A percentile compares a stretch with the other conserved stretches of the same genome.
Evolutionary conservation across 345 rosid species (phyloP).

Genomic region (Sonneratia caseolaris): DNA sequence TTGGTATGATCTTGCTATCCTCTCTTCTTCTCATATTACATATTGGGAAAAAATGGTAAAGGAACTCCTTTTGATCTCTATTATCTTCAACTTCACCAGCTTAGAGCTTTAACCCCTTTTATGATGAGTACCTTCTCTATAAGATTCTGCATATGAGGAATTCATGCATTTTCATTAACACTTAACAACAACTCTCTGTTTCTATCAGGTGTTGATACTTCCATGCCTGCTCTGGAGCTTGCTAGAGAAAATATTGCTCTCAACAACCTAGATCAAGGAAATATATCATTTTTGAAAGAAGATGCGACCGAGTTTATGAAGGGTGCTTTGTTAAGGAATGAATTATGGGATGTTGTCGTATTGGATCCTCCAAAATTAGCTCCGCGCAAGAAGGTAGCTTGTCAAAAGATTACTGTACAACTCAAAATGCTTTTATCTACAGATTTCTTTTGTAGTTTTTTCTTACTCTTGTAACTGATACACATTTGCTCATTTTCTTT

Average conservation of each 20-base stretch:
- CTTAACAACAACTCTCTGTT: neutral
- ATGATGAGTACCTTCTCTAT: neutral
- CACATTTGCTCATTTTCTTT: neutral
- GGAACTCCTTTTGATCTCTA: neutral
- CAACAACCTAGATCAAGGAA: slow-evolving; percentile 60
- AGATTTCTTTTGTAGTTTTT: neutral
- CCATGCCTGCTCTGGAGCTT: slow-evolving; percentile 80
- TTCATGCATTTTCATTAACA: neutral
- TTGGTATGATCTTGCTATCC: slow-evolving; percentile 27
- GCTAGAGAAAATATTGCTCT: slow-evolving; percentile 66
- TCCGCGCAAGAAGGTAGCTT: slow-evolving; percentile 59
- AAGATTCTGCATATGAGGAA: neutral
- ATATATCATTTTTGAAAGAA: slow-evolving; percentile 50
- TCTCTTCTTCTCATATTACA: neutral
- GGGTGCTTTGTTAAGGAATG: slow-evolving; percentile 60
- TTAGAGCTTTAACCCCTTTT: neutral
- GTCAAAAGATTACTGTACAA: neutral
- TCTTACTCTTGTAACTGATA: neutral
- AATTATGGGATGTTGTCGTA: slow-evolving; percentile 75
- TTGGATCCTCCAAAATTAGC: slow-evolving; percentile 92
- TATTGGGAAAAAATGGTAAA: too few species aligned
- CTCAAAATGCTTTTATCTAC: neutral
- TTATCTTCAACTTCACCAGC: neutral
- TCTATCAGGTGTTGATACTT: slow-evolving; percentile 66
- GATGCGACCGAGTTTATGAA: slow-evolving; percentile 76